These are phyloP conservation scores for Rhodofomes roseus DNA, from an alignment of 1,284 basidiomycete genomes.

Conservation along the genomic window DNA sequence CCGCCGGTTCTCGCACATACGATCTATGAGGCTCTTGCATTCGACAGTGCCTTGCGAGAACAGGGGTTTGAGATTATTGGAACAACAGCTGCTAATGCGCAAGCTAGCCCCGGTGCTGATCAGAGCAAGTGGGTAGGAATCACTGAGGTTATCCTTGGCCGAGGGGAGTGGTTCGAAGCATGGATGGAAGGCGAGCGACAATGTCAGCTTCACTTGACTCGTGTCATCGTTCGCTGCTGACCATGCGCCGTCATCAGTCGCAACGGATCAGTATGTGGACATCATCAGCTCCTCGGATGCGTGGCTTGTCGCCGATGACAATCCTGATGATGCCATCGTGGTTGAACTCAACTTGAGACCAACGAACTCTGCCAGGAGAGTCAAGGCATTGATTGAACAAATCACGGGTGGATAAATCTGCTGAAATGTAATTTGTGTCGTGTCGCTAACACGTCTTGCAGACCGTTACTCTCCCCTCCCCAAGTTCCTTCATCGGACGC, in stretches of 20 bases:
- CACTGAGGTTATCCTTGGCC: slow-evolving; percentile 78
- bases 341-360: slow-evolving; percentile 48
- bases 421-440: too few relatives aligned
- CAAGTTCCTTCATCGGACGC: slow-evolving; percentile 68
- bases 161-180: slow-evolving; percentile 83
- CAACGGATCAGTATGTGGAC: slow-evolving; percentile 76
- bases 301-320: slow-evolving; percentile 82
- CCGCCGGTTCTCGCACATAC: slow-evolving; percentile 92
- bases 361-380: slow-evolving; percentile 76
- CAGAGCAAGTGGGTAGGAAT: slow-evolving; percentile 68
- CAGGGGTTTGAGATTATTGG: slow-evolving; percentile 64
- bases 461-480: slow-evolving; percentile 91
- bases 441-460: slow-evolving; percentile 30
- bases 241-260: slow-evolving; percentile 43
- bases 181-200: slow-evolving; percentile 88
- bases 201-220: slow-evolving; percentile 52
- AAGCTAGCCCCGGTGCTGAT: slow-evolving; percentile 18
- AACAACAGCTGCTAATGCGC: slow-evolving; percentile 34
- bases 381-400: slow-evolving; percentile 84
- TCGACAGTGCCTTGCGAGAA: slow-evolving; percentile 81
- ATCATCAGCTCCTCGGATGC: slow-evolving; percentile 81
- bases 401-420: slow-evolving; percentile 82
- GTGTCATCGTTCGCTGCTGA: background rate
- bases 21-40: slow-evolving; percentile 87
- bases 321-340: slow-evolving; percentile 36